Conservation (phyloP, 768 basidiomycete genomes). For the Hericium erinaceus region DNA sequence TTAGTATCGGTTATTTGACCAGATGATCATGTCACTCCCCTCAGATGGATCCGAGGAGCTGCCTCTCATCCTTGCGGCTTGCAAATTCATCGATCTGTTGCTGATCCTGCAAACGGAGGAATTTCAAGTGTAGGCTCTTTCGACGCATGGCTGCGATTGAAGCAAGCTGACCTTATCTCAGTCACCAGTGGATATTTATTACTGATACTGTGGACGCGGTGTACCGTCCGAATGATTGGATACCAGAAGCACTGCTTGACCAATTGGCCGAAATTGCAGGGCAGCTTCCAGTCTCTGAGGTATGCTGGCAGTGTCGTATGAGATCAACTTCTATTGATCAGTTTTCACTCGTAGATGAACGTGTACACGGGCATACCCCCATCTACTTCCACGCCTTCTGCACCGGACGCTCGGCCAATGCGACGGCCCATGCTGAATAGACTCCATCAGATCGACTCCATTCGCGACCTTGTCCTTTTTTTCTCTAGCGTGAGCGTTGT, state of each 20-base stretch:
- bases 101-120: constrained; percentile 91
- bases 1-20: constrained; percentile 87
- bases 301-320: constrained; percentile 13
- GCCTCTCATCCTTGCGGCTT: constrained; percentile 73
- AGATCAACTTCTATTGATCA: not conserved
- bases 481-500: constrained; percentile 84
- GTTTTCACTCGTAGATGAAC: not conserved
- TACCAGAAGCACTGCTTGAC: constrained; percentile 85
- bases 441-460: constrained; percentile 70
- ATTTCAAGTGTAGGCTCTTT: constrained; percentile 75
- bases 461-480: constrained; percentile 82
- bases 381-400: constrained; percentile 9
- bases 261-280: constrained; percentile 76
- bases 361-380: not conserved
- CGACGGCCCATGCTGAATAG: constrained; percentile 67
- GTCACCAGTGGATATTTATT: constrained; percentile 98
- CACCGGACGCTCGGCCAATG: constrained; percentile 36
- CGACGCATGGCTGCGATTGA: not conserved
- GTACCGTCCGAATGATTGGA: constrained; percentile 76
- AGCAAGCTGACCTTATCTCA: constrained; percentile 17
- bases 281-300: constrained; percentile 46
- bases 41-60: constrained; percentile 81
- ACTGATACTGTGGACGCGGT: constrained; percentile 96
- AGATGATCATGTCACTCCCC: constrained; percentile 59
- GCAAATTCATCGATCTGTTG: constrained; percentile 92